These are phyloP conservation scores for Sphaerosporella brunnea DNA, from an alignment of 495 filamentous ascomycete genomes.

Conservation along the genomic window DNA sequence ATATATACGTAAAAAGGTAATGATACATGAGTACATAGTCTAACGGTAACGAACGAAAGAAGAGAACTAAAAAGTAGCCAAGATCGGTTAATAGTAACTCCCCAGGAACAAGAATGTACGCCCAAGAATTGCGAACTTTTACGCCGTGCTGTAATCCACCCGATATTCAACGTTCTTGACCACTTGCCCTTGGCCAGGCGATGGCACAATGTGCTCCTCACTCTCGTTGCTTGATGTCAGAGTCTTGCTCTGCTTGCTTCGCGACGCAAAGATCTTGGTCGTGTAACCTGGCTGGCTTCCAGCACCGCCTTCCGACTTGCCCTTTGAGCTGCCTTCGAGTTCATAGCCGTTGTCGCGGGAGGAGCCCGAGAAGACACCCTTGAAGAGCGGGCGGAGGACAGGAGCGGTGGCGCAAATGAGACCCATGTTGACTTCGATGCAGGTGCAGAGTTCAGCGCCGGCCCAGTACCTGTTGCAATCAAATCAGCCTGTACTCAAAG, in stretches of 20 bases:
- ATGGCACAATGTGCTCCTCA: slow-evolving; percentile 5
- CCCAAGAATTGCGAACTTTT: no score
- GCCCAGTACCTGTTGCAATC: slow-evolving; percentile 5
- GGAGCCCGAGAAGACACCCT: background rate
- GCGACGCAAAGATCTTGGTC: background rate
- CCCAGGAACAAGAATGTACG: no score
- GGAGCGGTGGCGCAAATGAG: background rate
- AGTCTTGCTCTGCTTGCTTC: background rate
- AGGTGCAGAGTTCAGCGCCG: slow-evolving; percentile 1
- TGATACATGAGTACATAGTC: no score
- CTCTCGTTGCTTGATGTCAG: background rate
- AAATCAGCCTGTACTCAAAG: no score
- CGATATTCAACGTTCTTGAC: slow-evolving; percentile 1
- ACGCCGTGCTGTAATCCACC: slow-evolving; percentile 1
- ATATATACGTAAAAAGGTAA: no score
- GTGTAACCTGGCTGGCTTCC: background rate
- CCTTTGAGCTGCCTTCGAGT: background rate
- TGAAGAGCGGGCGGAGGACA: background rate
- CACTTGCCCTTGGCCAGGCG: background rate
- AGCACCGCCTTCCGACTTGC: background rate
- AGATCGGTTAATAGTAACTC: no score
- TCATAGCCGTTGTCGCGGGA: background rate
- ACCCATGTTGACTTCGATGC: slow-evolving; percentile 6
- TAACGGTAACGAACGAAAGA: no score
- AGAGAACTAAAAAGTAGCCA: no score